These are phyloP conservation scores for Mycena latifolia DNA, from an alignment of 768 basidiomycete genomes.

Conservation along the genomic window DNA sequence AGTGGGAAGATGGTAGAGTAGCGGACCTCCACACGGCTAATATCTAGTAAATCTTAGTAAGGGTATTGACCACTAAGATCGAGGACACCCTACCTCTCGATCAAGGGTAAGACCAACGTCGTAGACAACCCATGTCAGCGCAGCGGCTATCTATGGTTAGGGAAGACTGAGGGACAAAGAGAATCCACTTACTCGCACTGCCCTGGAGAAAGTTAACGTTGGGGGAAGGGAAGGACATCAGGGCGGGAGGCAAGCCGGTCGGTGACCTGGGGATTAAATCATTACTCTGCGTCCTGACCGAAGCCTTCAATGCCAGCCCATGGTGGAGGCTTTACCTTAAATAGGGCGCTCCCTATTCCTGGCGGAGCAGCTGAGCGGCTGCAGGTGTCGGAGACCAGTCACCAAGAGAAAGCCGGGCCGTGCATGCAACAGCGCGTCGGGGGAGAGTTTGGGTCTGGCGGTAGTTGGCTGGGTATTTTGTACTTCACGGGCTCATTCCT, in stretches of 20 bases:
- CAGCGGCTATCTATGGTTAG: conserved; percentile 11
- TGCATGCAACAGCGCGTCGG: too few relatives aligned
- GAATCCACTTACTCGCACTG: neutral
- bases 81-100: conserved; percentile 14
- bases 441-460: too few relatives aligned
- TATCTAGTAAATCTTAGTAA: neutral
- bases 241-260: neutral
- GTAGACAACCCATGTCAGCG: conserved; percentile 25
- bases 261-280: too few relatives aligned
- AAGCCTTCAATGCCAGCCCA: neutral
- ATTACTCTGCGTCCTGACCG: too few relatives aligned
- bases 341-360: too few relatives aligned
- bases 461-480: too few relatives aligned
- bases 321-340: neutral
- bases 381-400: too few relatives aligned
- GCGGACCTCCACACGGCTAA: conserved; percentile 19
- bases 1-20: neutral
- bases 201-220: neutral
- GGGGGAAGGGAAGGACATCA: neutral
- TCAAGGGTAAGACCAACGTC: conserved; percentile 18
- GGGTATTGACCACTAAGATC: neutral
- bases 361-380: too few relatives aligned
- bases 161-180: neutral
- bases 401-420: too few relatives aligned
- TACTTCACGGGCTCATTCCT: too few relatives aligned